Evolutionary conservation across 129 eudicot species (phyloP).

Genomic region (Escallonia herrerae): DNA sequence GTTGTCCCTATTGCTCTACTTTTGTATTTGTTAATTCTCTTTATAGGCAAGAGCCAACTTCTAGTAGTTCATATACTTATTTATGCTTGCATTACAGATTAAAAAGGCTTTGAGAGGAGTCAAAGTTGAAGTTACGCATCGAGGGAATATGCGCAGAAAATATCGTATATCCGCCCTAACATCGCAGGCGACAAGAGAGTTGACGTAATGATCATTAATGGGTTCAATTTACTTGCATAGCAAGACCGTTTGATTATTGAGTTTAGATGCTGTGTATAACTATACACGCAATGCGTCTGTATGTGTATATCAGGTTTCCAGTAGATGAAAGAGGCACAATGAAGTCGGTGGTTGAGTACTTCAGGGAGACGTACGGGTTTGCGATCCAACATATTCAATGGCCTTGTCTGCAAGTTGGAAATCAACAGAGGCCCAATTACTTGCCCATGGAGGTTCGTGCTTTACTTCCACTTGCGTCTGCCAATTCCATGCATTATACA

Average conservation of each 20-base stretch:
- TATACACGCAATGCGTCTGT: not conserved
- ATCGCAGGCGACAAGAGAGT: constrained; percentile 88
- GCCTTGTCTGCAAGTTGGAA: constrained; percentile 98
- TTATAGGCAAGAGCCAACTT: not conserved
- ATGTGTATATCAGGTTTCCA: constrained; percentile 50
- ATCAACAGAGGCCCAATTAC: constrained; percentile 73
- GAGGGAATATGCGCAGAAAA: constrained; percentile 90
- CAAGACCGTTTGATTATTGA: not conserved
- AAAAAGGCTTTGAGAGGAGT: constrained; percentile 94
- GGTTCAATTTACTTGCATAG: no score
- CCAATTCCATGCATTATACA: not conserved
- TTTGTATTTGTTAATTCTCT: not conserved
- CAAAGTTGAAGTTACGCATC: constrained; percentile 95
- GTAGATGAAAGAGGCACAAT: constrained; percentile 81
- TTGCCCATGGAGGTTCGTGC: constrained; percentile 83
- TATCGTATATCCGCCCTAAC: constrained; percentile 90
- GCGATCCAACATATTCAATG: constrained; percentile 71
- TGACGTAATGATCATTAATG: constrained; percentile 43
- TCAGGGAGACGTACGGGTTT: constrained; percentile 71
- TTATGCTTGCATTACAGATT: constrained; percentile 39
- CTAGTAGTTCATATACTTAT: no score
- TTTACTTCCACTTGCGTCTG: not conserved
- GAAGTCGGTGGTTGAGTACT: constrained; percentile 87
- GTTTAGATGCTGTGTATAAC: not conserved
- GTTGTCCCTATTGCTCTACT: not conserved